Evolutionary conservation across 1,284 basidiomycete genomes (phyloP).

Genomic region (Sporisorium reilianum): DNA sequence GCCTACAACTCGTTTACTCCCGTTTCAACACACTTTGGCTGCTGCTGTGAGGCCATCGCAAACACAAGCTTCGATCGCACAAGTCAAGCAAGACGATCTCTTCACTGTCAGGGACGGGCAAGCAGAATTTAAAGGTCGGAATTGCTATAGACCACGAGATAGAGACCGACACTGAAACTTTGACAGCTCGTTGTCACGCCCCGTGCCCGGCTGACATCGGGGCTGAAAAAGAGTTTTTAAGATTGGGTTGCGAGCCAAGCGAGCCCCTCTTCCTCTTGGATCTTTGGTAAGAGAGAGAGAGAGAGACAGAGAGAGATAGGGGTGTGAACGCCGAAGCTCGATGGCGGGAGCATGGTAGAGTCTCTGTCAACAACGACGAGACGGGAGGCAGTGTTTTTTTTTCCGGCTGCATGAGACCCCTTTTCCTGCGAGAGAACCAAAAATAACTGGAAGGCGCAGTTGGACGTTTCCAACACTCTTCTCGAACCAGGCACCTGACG

Average conservation of each 20-base stretch:
- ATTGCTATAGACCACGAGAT: no score
- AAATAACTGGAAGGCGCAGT: slow-evolving; percentile 17
- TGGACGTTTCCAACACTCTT: slow-evolving; percentile 27
- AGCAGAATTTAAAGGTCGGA: no score
- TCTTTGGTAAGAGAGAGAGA: neutral
- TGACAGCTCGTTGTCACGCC: neutral
- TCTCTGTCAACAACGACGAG: slow-evolving; percentile 9
- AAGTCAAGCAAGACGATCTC: neutral
- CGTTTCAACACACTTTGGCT: no score
- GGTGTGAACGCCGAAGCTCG: slow-evolving; percentile 6
- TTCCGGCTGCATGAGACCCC: slow-evolving; percentile 24
- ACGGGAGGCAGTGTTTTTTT: slow-evolving; percentile 1
- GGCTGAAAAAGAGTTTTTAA: slow-evolving; percentile 13
- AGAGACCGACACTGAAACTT: neutral
- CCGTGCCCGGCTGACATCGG: neutral
- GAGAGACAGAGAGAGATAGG: slow-evolving; percentile 6
- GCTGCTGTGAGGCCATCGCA: neutral
- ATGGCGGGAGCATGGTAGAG: slow-evolving; percentile 13
- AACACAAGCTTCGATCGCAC: neutral
- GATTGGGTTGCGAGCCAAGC: no score
- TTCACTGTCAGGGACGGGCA: no score
- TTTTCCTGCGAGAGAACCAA: slow-evolving; percentile 10
- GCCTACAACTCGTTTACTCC: no score
- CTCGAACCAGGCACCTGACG: slow-evolving; percentile 3
- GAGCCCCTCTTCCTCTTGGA: neutral